Percentiles rank a stretch among this genome's conserved stretches.
These are phyloP conservation scores for Mycena citricolor DNA, from an alignment of 1,284 basidiomycete genomes.

Conservation along the genomic window DNA sequence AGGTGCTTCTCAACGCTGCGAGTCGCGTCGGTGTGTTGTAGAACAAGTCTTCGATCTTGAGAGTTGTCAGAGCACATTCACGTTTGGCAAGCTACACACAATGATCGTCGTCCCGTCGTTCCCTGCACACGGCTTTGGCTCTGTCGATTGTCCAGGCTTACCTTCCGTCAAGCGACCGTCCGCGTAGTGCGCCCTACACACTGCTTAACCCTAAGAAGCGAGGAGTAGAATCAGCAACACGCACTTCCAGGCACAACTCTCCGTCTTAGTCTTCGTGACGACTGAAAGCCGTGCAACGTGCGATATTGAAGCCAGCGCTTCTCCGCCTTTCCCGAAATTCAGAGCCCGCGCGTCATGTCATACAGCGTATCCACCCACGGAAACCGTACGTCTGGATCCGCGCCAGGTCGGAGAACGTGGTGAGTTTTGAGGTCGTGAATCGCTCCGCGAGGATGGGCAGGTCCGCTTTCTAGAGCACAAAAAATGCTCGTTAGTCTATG, in stretches of 20 bases:
- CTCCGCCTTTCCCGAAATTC: conserved; percentile 69
- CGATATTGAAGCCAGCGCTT: conserved; percentile 95
- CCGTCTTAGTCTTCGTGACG: conserved; percentile 82
- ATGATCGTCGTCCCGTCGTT: conserved; percentile 93
- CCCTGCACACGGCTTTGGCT: conserved; percentile 89
- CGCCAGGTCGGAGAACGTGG: conserved; percentile 84
- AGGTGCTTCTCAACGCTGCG: conserved; percentile 79
- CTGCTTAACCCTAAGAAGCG: conserved; percentile 3
- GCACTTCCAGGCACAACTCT: conserved; percentile 89
- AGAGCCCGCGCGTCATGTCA: no score
- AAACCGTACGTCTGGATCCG: conserved; percentile 94
- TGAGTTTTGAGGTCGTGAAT: conserved; percentile 95
- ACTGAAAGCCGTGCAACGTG: conserved; percentile 91
- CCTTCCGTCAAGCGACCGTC: conserved; percentile 72
- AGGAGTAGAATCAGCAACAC: conserved; percentile 5
- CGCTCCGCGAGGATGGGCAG: conserved; percentile 91
- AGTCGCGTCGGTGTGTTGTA: conserved; percentile 92
- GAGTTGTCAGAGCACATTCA: conserved; percentile 10
- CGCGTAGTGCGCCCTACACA: conserved; percentile 70
- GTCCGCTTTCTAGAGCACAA: conserved; percentile 56
- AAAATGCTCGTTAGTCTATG: neutral
- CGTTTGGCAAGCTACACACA: conserved; percentile 43
- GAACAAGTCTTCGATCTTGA: conserved; percentile 93
- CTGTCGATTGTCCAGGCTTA: conserved; percentile 66
- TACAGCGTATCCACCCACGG: conserved; percentile 47